Evolutionary conservation across 768 basidiomycete genomes (phyloP).

Genomic region (Pisolithus orientalis): DNA sequence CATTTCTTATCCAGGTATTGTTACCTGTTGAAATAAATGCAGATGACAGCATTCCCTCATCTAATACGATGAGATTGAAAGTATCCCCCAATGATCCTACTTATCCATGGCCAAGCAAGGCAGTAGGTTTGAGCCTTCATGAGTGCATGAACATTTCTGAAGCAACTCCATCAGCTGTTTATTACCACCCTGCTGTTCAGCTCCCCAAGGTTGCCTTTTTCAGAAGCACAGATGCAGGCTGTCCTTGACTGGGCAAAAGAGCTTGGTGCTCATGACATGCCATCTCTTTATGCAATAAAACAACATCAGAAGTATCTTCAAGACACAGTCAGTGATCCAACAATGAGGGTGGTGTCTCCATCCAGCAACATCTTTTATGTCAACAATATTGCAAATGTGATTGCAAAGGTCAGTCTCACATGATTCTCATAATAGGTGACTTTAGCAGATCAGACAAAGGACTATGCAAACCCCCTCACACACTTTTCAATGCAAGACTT

Average conservation of each 20-base stretch:
- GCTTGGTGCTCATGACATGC: constrained; percentile 20
- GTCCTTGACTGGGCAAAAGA: constrained; percentile 23
- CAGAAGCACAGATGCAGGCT: constrained; percentile 19
- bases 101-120: too few relatives aligned
- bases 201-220: constrained; percentile 23
- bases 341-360: constrained; percentile 10
- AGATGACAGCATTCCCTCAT: too few relatives aligned
- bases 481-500: constrained; percentile 8
- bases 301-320: not conserved
- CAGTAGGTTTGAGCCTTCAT: too few relatives aligned
- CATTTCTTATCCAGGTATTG: too few relatives aligned
- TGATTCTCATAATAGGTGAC: too few relatives aligned
- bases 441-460: too few relatives aligned
- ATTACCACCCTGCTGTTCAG: constrained; percentile 23
- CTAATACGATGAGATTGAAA: too few relatives aligned
- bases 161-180: constrained; percentile 22
- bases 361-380: constrained; percentile 23
- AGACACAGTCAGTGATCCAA: constrained; percentile 15
- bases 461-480: not conserved
- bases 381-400: constrained; percentile 4
- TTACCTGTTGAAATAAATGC: too few relatives aligned
- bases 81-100: too few relatives aligned
- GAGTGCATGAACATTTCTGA: not conserved
- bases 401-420: constrained; percentile 8
- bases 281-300: constrained; percentile 11